Conservation (phyloP, 192 early-diverging fungal genomes). For the Podila clonocystis region DNA sequence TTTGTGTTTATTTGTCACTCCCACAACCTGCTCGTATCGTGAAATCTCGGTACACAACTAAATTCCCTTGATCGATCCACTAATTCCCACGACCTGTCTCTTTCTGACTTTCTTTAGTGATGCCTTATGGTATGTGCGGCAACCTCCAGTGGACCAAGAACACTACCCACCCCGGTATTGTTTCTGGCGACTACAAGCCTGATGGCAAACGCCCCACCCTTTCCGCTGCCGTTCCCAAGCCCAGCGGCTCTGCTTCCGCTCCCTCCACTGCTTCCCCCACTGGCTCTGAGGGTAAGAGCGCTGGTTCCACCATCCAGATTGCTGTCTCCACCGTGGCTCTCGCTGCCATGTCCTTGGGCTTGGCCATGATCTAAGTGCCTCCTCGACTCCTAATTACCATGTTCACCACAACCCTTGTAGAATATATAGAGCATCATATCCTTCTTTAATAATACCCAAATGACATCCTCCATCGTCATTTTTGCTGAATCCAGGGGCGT, state of each 20-base stretch:
- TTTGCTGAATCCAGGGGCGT: too few relatives aligned
- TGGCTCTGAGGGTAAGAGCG: neutral
- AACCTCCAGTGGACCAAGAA: conserved; percentile 25
- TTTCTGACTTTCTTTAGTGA: neutral
- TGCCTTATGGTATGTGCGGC: conserved; percentile 15
- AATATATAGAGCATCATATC: conserved; percentile 79
- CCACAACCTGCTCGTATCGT: too few relatives aligned
- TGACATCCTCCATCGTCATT: conserved; percentile 63
- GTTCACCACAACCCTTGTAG: conserved; percentile 75
- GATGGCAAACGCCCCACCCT: conserved; percentile 14
- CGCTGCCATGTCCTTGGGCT: conserved; percentile 27
- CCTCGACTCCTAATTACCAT: too few relatives aligned
- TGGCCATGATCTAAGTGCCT: conserved; percentile 29
- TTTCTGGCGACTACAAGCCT: conserved; percentile 34
- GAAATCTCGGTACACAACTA: too few relatives aligned
- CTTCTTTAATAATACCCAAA: conserved; percentile 16
- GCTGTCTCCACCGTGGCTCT: conserved; percentile 19
- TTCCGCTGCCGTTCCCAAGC: neutral
- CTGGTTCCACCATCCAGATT: conserved; percentile 23
- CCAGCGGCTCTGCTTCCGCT: neutral
- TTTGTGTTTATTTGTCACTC: too few relatives aligned
- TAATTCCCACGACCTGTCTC: neutral
- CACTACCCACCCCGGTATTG: conserved; percentile 15
- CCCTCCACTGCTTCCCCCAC: neutral
- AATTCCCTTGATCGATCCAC: neutral